phyloP scores from a whole-genome alignment of 768 basidiomycete species.

The Pulveroboletus sp. region DNA sequence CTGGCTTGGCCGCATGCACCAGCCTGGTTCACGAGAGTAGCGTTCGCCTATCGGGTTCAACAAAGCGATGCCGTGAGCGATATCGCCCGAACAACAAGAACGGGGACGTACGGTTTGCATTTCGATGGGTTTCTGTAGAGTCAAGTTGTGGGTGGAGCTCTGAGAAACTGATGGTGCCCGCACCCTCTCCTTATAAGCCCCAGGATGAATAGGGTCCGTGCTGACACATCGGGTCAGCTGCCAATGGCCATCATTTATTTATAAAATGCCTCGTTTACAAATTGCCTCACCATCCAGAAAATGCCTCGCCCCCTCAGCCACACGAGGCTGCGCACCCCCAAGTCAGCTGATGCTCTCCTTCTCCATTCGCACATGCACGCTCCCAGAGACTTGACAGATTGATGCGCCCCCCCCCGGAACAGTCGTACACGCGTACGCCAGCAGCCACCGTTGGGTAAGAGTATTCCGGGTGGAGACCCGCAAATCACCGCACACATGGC shows the following conservation, averaged over 20 bases:
- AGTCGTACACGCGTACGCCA: too few relatives aligned
- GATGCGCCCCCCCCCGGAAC: not conserved
- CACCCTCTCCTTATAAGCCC: constrained; percentile 8
- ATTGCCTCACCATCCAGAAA: not conserved
- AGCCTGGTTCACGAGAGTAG: constrained; percentile 15
- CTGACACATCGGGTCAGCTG: too few relatives aligned
- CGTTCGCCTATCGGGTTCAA: constrained; percentile 2
- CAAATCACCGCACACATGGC: too few relatives aligned
- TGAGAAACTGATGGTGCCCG: not conserved
- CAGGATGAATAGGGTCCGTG: not conserved
- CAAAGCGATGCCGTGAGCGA: not conserved
- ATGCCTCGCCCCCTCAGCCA: too few relatives aligned
- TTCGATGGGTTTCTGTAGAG: not conserved
- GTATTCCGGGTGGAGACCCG: too few relatives aligned
- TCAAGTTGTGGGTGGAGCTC: not conserved
- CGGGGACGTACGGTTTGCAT: constrained; percentile 16
- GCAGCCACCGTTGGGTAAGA: too few relatives aligned
- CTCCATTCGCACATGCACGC: too few relatives aligned
- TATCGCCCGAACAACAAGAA: not conserved
- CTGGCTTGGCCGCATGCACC: not conserved
- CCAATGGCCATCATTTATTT: not conserved
- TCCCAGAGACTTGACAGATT: too few relatives aligned
- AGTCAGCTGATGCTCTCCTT: too few relatives aligned
- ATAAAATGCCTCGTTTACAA: not conserved
- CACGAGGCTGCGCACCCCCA: too few relatives aligned